phyloP scores from a whole-genome alignment of 768 basidiomycete genomes.

The Tylopilus sp. region DNA sequence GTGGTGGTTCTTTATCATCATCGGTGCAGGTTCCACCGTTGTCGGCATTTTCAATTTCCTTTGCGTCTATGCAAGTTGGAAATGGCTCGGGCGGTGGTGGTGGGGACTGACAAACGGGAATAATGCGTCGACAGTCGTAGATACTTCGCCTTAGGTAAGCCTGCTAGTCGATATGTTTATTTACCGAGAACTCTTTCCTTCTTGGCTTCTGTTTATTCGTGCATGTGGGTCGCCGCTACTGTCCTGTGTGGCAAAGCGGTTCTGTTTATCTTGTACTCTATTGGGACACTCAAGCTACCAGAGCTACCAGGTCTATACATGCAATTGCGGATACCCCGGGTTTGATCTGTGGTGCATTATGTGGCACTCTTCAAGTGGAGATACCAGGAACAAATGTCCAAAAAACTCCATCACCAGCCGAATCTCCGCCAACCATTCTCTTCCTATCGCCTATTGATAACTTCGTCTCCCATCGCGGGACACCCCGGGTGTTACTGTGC shows the following conservation, averaged over 20 bases:
- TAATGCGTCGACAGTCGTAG: not conserved
- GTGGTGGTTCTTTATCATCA: conserved; percentile 59
- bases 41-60: conserved; percentile 72
- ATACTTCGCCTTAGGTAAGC: conserved; percentile 12
- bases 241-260: not conserved
- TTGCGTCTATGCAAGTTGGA: conserved; percentile 63
- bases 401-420: not conserved
- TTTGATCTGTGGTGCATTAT: not conserved
- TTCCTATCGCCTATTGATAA: conserved; percentile 3
- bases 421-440: not conserved
- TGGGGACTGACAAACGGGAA: conserved; percentile 12
- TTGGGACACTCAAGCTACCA: not conserved
- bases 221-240: not conserved
- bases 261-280: not conserved
- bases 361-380: not conserved
- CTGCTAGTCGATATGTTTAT: not conserved
- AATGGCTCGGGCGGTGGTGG: conserved; percentile 46
- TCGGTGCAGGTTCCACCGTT: conserved; percentile 74
- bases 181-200: not conserved
- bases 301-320: not conserved
- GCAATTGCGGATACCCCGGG: not conserved
- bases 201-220: not conserved
- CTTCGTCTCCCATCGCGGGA: not conserved
- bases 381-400: not conserved
- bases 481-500: not conserved